Base-by-base conservation (phyloP, 371 early-diverging fungal species). In the Quaeritorhiza haematococci region DNA sequence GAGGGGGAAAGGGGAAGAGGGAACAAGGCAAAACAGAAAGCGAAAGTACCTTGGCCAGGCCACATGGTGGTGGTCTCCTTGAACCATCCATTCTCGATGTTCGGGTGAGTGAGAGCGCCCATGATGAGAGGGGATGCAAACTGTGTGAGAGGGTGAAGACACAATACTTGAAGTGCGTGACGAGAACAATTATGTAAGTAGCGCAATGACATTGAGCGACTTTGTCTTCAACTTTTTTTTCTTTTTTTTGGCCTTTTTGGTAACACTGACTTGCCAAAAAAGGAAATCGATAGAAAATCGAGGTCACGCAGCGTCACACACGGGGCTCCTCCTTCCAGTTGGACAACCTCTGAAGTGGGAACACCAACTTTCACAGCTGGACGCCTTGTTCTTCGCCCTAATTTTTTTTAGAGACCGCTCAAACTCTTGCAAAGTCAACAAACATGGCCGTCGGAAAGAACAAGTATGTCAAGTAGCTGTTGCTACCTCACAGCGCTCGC, bases 361-460 rank as follows among this genome's bases (percentile, higher is more conserved):
- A n/a, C n/a, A n/a, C n/a, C n/a, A n/a, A n/a, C n/a, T n/a, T n/a
- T n/a, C n/a, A n/a, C n/a, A n/a, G n/a, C n/a, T n/a, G n/a, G n/a
- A n/a, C n/a, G 38, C 19, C 38, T 38, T 38, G 13, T 38, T 38
- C 38, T 38, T 38, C n/a, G n/a, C n/a, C n/a, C n/a, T n/a, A n/a
- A n/a, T n/a, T n/a, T n/a, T n/a, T n/a, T n/a, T n/a, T n/a, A n/a
- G n/a, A n/a, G n/a, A n/a, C n/a, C n/a, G n/a, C n/a, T n/a, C n/a
- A n/a, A n/a, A n/a, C n/a, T n/a, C n/a, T n/a, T n/a, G n/a, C n/a
- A n/a, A n/a, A n/a, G n/a, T n/a, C n/a, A n/a, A 77, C n/a, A n/a
- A n/a, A n/a, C n/a, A n/a, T 79, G 79, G 93, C 94, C 76, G 88
- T 92, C 73, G 94, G 94, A 76, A 94, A 94, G 84, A 94, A 94